Percentiles rank a stretch among this genome's conserved stretches.
Evolutionary conservation across 192 early-diverging fungal genomes (phyloP).

Genomic region (Pilaira anomala): DNA sequence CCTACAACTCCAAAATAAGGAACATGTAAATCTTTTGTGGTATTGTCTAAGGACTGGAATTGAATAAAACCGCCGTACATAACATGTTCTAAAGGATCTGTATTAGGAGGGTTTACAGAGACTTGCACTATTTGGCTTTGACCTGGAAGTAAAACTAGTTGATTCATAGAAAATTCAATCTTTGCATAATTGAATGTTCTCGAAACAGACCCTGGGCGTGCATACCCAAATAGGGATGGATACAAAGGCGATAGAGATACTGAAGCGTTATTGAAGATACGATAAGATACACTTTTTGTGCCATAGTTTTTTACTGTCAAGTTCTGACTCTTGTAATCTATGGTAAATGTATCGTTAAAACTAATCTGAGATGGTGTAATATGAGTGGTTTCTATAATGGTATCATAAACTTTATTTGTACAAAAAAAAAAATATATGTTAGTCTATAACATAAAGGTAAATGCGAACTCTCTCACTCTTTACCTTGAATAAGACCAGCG

Average conservation of each 20-base stretch:
- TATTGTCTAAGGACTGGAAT: slow-evolving; percentile 24
- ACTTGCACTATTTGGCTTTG: slow-evolving; percentile 13
- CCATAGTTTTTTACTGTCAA: slow-evolving; percentile 45
- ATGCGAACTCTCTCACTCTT: not conserved
- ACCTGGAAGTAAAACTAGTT: slow-evolving; percentile 14
- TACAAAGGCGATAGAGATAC: slow-evolving; percentile 39
- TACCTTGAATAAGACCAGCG: slow-evolving; percentile 51
- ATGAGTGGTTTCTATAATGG: slow-evolving; percentile 31
- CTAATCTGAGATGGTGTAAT: slow-evolving; percentile 47
- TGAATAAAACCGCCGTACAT: slow-evolving; percentile 48
- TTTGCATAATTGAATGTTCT: slow-evolving; percentile 3
- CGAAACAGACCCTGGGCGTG: not conserved
- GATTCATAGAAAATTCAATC: slow-evolving; percentile 14
- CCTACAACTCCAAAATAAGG: slow-evolving; percentile 50
- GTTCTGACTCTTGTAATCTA: slow-evolving; percentile 22
- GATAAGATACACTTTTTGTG: slow-evolving; percentile 32
- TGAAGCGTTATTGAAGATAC: slow-evolving; percentile 34
- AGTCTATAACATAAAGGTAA: not conserved
- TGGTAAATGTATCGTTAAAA: slow-evolving; percentile 47
- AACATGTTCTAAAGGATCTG: slow-evolving; percentile 17
- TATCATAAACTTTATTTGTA: slow-evolving; percentile 27
- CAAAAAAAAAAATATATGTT: not conserved
- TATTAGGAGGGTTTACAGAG: slow-evolving; percentile 18
- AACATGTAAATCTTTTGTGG: slow-evolving; percentile 25
- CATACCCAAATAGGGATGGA: not conserved